Percentiles rank a stretch among this genome's conserved stretches.
Evolutionary conservation across 306 rosid genomes (phyloP).

Genomic region (Trifolium dubium): DNA sequence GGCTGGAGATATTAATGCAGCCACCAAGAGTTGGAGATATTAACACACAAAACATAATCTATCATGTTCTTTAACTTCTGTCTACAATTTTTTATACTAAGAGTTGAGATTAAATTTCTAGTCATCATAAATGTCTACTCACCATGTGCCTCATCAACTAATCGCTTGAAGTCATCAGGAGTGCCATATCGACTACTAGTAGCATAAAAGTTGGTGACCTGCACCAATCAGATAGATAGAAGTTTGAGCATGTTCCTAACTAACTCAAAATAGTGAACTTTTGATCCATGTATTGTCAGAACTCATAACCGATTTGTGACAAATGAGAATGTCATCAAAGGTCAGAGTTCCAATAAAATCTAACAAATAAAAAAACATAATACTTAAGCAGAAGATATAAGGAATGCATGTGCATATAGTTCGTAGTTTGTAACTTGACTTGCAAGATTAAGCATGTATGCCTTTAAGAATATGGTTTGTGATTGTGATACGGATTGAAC

Average conservation of each 20-base stretch:
- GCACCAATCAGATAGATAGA: slow-evolving; percentile 43
- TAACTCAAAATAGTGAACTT: neutral
- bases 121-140: slow-evolving; percentile 5
- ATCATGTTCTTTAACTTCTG: too few species aligned
- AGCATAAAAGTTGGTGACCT: slow-evolving; percentile 92
- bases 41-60: neutral
- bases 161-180: slow-evolving; percentile 94
- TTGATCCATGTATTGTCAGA: neutral
- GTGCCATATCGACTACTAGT: slow-evolving; percentile 94
- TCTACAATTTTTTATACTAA: neutral
- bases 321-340: slow-evolving; percentile 1
- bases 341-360: slow-evolving; percentile 11
- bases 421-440: slow-evolving; percentile 8
- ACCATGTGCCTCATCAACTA: slow-evolving; percentile 98
- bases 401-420: slow-evolving; percentile 14
- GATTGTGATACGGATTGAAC: too few species aligned
- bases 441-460: slow-evolving; percentile 30
- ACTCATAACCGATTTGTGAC: neutral
- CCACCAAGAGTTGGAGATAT: neutral
- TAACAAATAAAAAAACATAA: slow-evolving; percentile 8
- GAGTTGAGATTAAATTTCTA: neutral
- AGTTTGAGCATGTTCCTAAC: slow-evolving; percentile 39
- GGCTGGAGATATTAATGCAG: neutral
- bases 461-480: neutral
- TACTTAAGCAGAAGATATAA: slow-evolving; percentile 2